A percentile compares a stretch with the other conserved stretches of the same genome.
These are phyloP conservation scores for Irpex sp. DNA, from an alignment of 1,284 basidiomycete species.

Conservation along the genomic window DNA sequence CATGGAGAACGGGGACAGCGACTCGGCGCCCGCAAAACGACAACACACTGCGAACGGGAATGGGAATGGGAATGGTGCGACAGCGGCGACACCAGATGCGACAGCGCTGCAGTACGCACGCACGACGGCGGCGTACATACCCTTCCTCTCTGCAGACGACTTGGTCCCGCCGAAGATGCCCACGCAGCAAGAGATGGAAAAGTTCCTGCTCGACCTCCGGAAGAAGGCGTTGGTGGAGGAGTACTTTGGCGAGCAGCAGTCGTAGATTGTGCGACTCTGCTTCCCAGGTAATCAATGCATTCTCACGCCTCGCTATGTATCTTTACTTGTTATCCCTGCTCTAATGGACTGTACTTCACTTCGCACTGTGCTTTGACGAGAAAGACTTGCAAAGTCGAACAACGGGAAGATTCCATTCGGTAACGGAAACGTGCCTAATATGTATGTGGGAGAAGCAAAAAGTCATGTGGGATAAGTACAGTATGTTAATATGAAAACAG, in stretches of 20 bases:
- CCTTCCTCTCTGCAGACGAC: constrained; percentile 71
- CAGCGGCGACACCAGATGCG: constrained; percentile 26
- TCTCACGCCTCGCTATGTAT: neutral
- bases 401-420: neutral
- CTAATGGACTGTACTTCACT: neutral
- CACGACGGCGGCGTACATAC: constrained; percentile 67
- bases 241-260: constrained; percentile 48
- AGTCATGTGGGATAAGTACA: neutral
- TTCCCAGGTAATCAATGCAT: neutral
- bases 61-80: constrained; percentile 9
- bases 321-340: neutral
- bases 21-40: constrained; percentile 37
- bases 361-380: neutral
- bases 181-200: constrained; percentile 76
- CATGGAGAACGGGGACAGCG: neutral
- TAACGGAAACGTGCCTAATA: neutral
- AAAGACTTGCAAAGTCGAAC: neutral
- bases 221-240: constrained; percentile 86
- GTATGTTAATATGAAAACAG: neutral
- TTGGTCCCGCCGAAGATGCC: constrained; percentile 76
- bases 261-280: neutral
- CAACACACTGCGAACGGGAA: constrained; percentile 29
- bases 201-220: constrained; percentile 69
- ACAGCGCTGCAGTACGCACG: constrained; percentile 45
- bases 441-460: neutral